phyloP scores from a whole-genome alignment of 192 early-diverging fungal species.

The Rhizoclosmatium sp. region DNA sequence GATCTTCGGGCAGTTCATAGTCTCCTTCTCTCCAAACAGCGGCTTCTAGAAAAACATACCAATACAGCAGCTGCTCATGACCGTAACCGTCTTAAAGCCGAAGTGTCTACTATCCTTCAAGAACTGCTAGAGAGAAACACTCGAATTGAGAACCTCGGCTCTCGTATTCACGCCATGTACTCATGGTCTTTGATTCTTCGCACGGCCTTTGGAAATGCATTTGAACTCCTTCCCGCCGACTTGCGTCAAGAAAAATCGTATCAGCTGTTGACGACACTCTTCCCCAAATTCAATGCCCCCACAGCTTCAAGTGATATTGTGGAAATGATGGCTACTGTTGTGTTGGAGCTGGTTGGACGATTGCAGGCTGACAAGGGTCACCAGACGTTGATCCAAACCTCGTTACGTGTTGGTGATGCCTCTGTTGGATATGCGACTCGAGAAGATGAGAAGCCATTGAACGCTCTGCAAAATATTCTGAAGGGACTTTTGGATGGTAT shows the following conservation, averaged over 20 bases:
- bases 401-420: not conserved
- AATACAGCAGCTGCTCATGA: slow-evolving; percentile 10
- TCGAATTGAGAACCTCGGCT: slow-evolving; percentile 70
- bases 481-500: slow-evolving; percentile 68
- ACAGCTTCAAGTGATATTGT: slow-evolving; percentile 56
- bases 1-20: slow-evolving; percentile 75
- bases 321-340: slow-evolving; percentile 61
- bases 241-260: slow-evolving; percentile 65
- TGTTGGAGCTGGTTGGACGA: slow-evolving; percentile 63
- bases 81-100: slow-evolving; percentile 49
- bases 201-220: slow-evolving; percentile 68
- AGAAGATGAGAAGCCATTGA: not conserved
- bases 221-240: slow-evolving; percentile 70
- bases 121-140: slow-evolving; percentile 79
- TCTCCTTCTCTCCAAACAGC: slow-evolving; percentile 51
- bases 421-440: not conserved
- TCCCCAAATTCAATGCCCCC: slow-evolving; percentile 62
- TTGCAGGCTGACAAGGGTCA: slow-evolving; percentile 64
- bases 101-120: slow-evolving; percentile 67
- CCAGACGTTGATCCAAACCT: slow-evolving; percentile 57
- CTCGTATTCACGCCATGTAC: slow-evolving; percentile 72
- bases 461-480: slow-evolving; percentile 47
- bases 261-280: slow-evolving; percentile 73
- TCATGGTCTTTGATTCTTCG: slow-evolving; percentile 87
- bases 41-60: slow-evolving; percentile 26